A percentile compares a stretch with the other conserved stretches of the same genome.
phyloP scores from a whole-genome alignment of 768 basidiomycete species.

The Leccinum rimulosum region DNA sequence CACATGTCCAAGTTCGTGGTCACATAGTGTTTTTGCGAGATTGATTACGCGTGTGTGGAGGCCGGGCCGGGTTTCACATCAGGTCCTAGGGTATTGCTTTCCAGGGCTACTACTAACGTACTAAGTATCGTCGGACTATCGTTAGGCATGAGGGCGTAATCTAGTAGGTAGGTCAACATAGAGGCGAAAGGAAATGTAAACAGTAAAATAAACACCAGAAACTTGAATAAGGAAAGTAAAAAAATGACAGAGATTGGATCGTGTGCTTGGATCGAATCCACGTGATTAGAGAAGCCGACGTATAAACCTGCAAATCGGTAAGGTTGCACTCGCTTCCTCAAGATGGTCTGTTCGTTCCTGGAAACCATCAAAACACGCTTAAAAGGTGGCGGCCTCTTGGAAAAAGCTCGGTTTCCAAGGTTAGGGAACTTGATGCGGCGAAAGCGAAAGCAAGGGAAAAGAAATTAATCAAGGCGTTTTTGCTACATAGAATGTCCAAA shows the following conservation, averaged over 20 bases:
- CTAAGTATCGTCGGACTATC: background rate
- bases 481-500: constrained; percentile 11
- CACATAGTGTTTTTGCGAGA: background rate
- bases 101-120: background rate
- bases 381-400: background rate
- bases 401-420: constrained; percentile 1
- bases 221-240: background rate
- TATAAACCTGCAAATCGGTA: background rate
- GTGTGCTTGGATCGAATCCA: constrained; percentile 6
- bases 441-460: background rate
- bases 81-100: background rate
- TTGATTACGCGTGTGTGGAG: background rate
- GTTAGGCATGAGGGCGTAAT: background rate
- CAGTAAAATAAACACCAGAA: background rate
- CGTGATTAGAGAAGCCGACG: background rate
- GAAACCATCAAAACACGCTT: constrained; percentile 18
- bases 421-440: background rate
- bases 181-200: background rate
- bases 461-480: constrained; percentile 5
- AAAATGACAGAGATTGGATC: background rate
- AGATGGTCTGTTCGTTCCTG: constrained; percentile 12
- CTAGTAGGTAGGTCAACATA: background rate
- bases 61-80: background rate
- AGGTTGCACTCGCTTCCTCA: constrained; percentile 1
- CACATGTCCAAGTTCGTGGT: background rate